phyloP scores from a whole-genome alignment of 1,139 yeast species.

The Komagataea norvegica region DNA sequence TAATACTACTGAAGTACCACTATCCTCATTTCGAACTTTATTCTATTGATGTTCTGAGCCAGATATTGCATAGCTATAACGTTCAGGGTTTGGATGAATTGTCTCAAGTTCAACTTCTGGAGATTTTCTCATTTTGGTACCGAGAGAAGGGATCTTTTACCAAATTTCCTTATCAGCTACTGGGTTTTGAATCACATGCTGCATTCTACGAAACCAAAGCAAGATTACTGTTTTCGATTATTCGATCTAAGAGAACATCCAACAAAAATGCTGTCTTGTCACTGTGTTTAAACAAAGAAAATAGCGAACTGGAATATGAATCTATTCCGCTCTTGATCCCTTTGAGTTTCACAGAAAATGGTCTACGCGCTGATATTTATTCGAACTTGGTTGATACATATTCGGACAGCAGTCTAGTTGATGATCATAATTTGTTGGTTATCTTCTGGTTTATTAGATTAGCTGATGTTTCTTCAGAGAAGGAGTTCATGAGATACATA shows the following conservation, averaged over 20 bases:
- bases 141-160: constrained; percentile 12
- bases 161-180: constrained; percentile 25
- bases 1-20: constrained; percentile 30
- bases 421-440: constrained; percentile 32
- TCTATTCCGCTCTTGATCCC: constrained; percentile 38
- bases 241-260: constrained; percentile 18
- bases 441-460: constrained; percentile 33
- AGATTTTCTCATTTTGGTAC: constrained; percentile 37
- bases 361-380: constrained; percentile 35
- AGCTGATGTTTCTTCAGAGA: constrained; percentile 39
- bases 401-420: constrained; percentile 17
- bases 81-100: constrained; percentile 9
- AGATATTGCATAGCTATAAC: constrained; percentile 24
- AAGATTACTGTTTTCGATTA: constrained; percentile 23
- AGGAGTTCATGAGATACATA: constrained; percentile 20
- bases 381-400: constrained; percentile 26
- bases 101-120: constrained; percentile 10
- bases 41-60: constrained; percentile 28
- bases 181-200: constrained; percentile 21
- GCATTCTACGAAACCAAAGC: constrained; percentile 20
- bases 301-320: constrained; percentile 29
- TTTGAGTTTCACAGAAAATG: constrained; percentile 42
- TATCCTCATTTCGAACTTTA: constrained; percentile 34
- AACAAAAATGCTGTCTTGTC: constrained; percentile 5
- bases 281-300: constrained; percentile 5